phyloP scores from a whole-genome alignment of 495 filamentous ascomycete species.

The Chaetomium tenue region DNA sequence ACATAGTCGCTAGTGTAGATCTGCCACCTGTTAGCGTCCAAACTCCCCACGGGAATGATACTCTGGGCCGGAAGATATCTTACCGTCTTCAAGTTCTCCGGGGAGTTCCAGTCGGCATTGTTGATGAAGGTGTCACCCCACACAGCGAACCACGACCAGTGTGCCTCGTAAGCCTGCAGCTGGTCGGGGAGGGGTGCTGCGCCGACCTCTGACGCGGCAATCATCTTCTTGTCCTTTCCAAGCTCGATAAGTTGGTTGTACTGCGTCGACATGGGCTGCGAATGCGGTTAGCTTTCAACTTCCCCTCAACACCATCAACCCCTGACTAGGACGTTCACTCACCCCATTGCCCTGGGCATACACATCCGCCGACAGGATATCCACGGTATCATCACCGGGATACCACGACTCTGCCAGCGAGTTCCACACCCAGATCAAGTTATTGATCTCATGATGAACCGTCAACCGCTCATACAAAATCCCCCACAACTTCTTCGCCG shows the following conservation, averaged over 20 bases:
- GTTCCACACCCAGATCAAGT: slow-evolving; percentile 54
- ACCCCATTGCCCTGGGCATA: slow-evolving; percentile 41
- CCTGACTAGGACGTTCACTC: slow-evolving; percentile 19
- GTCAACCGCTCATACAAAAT: slow-evolving; percentile 47
- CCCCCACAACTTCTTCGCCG: slow-evolving; percentile 43
- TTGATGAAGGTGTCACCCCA: slow-evolving; percentile 45
- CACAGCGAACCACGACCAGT: slow-evolving; percentile 50
- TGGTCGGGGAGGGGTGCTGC: slow-evolving; percentile 44
- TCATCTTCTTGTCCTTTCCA: slow-evolving; percentile 47
- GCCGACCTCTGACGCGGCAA: slow-evolving; percentile 48
- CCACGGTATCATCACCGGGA: slow-evolving; percentile 44
- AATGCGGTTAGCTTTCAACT: neutral
- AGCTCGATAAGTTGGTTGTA: slow-evolving; percentile 47
- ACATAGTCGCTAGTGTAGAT: slow-evolving; percentile 42
- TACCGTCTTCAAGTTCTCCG: slow-evolving; percentile 35
- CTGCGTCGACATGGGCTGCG: slow-evolving; percentile 40
- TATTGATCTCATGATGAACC: slow-evolving; percentile 43
- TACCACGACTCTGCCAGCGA: slow-evolving; percentile 48
- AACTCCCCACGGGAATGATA: neutral
- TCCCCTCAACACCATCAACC: neutral
- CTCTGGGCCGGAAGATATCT: neutral
- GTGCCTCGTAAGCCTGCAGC: slow-evolving; percentile 42
- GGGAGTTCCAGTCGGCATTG: slow-evolving; percentile 38
- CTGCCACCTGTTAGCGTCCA: slow-evolving; percentile 5
- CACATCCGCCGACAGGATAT: slow-evolving; percentile 42